A percentile compares a stretch with the other conserved stretches of the same genome.
Conservation (phyloP, 495 filamentous ascomycete genomes). For the Hapsidospora chrysogenum region DNA sequence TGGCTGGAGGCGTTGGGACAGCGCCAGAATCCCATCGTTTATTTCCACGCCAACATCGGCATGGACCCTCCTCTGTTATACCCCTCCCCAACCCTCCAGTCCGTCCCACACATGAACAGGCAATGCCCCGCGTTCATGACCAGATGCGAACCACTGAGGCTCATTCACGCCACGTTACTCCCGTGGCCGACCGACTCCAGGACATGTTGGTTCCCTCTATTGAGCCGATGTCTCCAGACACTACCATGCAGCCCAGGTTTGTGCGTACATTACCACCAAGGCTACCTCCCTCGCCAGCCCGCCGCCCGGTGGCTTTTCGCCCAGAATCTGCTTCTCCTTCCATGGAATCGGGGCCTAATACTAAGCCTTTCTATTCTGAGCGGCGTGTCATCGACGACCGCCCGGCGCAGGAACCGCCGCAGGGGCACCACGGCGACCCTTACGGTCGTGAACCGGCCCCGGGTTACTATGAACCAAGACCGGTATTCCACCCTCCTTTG, state of each 20-base stretch:
- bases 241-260: not conserved
- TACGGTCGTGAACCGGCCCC: not conserved
- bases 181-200: not conserved
- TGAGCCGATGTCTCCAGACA: not conserved
- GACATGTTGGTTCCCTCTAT: slow-evolving; percentile 3
- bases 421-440: not conserved
- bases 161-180: not conserved
- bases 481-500: not conserved
- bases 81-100: not conserved
- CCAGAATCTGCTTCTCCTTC: not conserved
- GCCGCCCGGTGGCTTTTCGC: not conserved
- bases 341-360: not conserved
- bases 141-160: not conserved
- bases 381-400: not conserved
- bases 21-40: too few relatives aligned
- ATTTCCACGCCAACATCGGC: too few relatives aligned
- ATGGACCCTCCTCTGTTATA: not conserved
- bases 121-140: not conserved
- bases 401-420: not conserved
- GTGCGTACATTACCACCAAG: slow-evolving; percentile 1
- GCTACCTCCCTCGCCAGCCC: not conserved
- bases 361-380: not conserved
- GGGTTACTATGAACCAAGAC: not conserved
- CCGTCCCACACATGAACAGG: not conserved
- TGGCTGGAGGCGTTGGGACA: not conserved